phyloP scores from a whole-genome alignment of 208 protist species.

The Leishmania mexicana region DNA sequence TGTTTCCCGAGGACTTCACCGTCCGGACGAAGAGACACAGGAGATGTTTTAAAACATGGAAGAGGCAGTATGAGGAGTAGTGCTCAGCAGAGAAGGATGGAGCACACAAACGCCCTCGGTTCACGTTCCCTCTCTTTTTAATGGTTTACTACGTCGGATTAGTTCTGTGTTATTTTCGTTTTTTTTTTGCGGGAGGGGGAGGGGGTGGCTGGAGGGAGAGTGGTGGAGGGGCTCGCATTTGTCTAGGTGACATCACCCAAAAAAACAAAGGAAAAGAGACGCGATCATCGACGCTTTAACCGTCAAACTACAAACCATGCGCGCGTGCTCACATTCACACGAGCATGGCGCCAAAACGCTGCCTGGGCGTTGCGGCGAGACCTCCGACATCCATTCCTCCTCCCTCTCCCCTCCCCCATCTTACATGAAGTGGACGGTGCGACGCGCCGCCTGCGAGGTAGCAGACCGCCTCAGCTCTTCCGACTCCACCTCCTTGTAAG shows the following conservation, averaged over 20 bases:
- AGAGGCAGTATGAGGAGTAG: background rate
- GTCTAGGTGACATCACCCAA: background rate
- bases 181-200: background rate
- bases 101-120: background rate
- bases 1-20: background rate
- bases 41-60: background rate
- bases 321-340: background rate
- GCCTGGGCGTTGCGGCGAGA: background rate
- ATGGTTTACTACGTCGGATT: background rate
- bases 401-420: too few relatives aligned
- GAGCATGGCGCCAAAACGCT: background rate
- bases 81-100: background rate
- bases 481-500: slow-evolving; percentile 75
- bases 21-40: background rate
- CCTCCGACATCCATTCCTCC: too few relatives aligned
- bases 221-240: background rate
- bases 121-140: too few relatives aligned
- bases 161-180: background rate
- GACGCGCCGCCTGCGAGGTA: slow-evolving; percentile 41
- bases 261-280: slow-evolving; percentile 1
- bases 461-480: slow-evolving; percentile 60
- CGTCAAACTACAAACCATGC: background rate
- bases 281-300: slow-evolving; percentile 1
- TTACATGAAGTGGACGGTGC: slow-evolving; percentile 73
- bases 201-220: background rate